These are phyloP conservation scores for Pythium vanterpoolii DNA, from an alignment of 352 stramenopile species.

Conservation along the genomic window DNA sequence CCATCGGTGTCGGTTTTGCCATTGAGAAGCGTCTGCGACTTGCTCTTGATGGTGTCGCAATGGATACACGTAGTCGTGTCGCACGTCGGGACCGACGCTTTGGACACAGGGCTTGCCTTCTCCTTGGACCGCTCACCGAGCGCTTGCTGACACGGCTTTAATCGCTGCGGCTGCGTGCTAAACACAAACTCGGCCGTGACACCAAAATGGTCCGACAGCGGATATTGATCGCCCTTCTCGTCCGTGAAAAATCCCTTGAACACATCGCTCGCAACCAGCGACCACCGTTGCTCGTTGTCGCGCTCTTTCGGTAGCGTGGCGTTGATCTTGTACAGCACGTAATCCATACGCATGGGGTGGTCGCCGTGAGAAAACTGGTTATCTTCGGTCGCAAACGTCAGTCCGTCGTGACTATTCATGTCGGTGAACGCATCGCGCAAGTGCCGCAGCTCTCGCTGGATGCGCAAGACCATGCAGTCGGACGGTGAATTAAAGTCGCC, in stretches of 20 bases:
- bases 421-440: conserved; percentile 73
- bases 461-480: conserved; percentile 64
- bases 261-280: conserved; percentile 55
- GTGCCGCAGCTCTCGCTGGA: conserved; percentile 45
- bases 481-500: conserved; percentile 83
- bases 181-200: conserved; percentile 70
- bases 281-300: conserved; percentile 30
- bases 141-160: conserved; percentile 36
- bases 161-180: conserved; percentile 18
- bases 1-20: conserved; percentile 1
- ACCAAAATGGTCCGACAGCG: conserved; percentile 77
- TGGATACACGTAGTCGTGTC: conserved; percentile 39
- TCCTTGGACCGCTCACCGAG: conserved; percentile 17
- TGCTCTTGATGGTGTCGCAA: conserved; percentile 38
- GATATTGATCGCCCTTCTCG: conserved; percentile 48
- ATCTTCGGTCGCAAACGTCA: conserved; percentile 73
- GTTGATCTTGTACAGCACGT: conserved; percentile 69
- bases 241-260: conserved; percentile 81
- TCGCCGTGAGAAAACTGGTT: conserved; percentile 82
- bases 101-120: conserved; percentile 8
- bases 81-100: conserved; percentile 19
- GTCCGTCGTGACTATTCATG: conserved; percentile 54
- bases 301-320: neutral
- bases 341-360: conserved; percentile 85
- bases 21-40: neutral